phyloP scores from a whole-genome alignment of 2,329 filamentous ascomycete species.

The Verticillium zaregamsianum region DNA sequence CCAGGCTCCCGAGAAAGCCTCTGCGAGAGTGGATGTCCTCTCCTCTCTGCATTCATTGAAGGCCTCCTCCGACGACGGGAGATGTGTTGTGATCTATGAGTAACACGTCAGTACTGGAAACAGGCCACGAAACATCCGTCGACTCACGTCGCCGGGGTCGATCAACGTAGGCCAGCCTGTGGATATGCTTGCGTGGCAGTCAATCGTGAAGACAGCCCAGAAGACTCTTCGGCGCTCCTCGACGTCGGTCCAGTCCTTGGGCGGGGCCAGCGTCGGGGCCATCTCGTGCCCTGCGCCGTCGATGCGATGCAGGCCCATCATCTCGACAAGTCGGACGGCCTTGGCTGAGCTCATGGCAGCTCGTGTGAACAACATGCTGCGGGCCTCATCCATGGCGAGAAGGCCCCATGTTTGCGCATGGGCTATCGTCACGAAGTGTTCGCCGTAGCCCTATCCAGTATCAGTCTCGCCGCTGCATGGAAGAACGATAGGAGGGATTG shows the following conservation, averaged over 20 bases:
- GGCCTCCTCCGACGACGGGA: constrained; percentile 76
- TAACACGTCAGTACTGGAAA: neutral
- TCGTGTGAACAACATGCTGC: constrained; percentile 77
- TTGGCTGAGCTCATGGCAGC: constrained; percentile 79
- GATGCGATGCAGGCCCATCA: constrained; percentile 79
- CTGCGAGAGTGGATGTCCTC: constrained; percentile 57
- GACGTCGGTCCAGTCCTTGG: constrained; percentile 74
- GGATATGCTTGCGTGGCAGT: constrained; percentile 81
- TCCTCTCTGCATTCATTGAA: constrained; percentile 65
- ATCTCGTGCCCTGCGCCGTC: constrained; percentile 63
- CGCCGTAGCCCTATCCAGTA: constrained; percentile 60
- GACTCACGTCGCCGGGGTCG: constrained; percentile 61
- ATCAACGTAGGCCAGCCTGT: constrained; percentile 87
- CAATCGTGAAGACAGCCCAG: constrained; percentile 79
- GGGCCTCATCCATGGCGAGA: constrained; percentile 75
- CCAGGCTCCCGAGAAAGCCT: constrained; percentile 56
- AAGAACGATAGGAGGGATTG: neutral
- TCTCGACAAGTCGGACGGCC: constrained; percentile 66
- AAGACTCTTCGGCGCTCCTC: constrained; percentile 78
- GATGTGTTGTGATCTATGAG: constrained; percentile 64
- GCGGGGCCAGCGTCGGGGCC: constrained; percentile 68
- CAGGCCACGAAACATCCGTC: neutral
- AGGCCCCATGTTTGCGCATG: constrained; percentile 80
- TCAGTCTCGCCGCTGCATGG: neutral
- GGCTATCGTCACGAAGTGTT: constrained; percentile 71